phyloP scores from a whole-genome alignment of 2,329 filamentous ascomycete species.

The Fusarium graminum region DNA sequence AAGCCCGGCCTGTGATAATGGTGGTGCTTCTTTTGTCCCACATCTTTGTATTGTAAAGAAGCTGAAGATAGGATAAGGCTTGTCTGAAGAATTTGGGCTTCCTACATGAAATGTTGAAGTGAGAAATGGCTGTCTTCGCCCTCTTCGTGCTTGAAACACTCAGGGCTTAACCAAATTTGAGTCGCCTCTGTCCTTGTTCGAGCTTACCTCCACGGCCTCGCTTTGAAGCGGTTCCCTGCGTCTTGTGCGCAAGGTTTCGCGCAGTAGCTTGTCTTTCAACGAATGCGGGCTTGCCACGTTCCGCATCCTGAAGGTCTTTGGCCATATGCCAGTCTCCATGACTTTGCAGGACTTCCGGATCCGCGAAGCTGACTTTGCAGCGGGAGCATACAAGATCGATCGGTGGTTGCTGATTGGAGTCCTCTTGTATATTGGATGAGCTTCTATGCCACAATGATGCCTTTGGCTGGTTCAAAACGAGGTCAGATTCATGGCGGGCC shows the following conservation, averaged over 20 bases:
- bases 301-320: slow-evolving; percentile 79
- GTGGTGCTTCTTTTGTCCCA: background rate
- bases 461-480: slow-evolving; percentile 21
- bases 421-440: slow-evolving; percentile 37
- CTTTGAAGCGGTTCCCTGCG: slow-evolving; percentile 56
- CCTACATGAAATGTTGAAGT: slow-evolving; percentile 4
- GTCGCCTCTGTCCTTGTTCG: slow-evolving; percentile 71
- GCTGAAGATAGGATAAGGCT: background rate
- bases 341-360: slow-evolving; percentile 72
- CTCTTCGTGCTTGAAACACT: slow-evolving; percentile 38
- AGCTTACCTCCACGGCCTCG: slow-evolving; percentile 57
- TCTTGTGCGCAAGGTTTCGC: slow-evolving; percentile 50
- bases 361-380: slow-evolving; percentile 73
- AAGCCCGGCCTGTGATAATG: background rate
- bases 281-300: slow-evolving; percentile 65
- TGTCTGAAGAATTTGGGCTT: background rate
- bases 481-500: slow-evolving; percentile 37
- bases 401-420: slow-evolving; percentile 51
- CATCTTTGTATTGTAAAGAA: slow-evolving; percentile 15
- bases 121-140: slow-evolving; percentile 7
- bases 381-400: slow-evolving; percentile 68
- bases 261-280: slow-evolving; percentile 54
- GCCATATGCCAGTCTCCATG: slow-evolving; percentile 97
- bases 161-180: slow-evolving; percentile 66
- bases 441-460: slow-evolving; percentile 24